Evolutionary conservation across 1,284 basidiomycete species (phyloP).

Genomic region (Austroboletus olivaceoglutinosus): DNA sequence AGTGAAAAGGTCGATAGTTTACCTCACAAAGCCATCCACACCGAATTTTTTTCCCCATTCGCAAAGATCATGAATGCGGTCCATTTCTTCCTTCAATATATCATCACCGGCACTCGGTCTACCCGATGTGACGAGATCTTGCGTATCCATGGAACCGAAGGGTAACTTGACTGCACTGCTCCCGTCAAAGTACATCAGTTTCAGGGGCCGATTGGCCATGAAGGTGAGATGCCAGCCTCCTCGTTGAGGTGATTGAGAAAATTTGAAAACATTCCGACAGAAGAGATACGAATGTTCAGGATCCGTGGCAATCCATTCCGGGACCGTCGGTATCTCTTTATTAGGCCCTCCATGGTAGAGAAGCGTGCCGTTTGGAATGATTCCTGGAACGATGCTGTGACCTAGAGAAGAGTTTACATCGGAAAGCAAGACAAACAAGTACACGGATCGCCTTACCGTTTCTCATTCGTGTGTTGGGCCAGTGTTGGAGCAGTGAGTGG

Average conservation of each 20-base stretch:
- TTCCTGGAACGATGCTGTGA: constrained; percentile 44
- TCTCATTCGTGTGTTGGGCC: constrained; percentile 50
- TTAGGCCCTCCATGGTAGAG: constrained; percentile 39
- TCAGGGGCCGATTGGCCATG: constrained; percentile 36
- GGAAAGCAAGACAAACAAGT: neutral
- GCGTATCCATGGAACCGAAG: constrained; percentile 41
- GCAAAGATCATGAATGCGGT: constrained; percentile 36
- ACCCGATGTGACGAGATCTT: constrained; percentile 43
- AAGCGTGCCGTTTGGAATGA: constrained; percentile 40
- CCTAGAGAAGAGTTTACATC: constrained; percentile 18
- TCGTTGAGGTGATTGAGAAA: neutral
- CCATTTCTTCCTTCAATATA: constrained; percentile 21
- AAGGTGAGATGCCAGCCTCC: constrained; percentile 42
- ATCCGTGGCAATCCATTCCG: constrained; percentile 44
- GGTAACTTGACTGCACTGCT: constrained; percentile 38
- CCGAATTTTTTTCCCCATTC: constrained; percentile 35
- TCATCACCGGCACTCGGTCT: constrained; percentile 12
- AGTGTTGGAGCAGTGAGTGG: constrained; percentile 41
- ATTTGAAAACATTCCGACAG: constrained; percentile 16
- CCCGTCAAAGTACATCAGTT: constrained; percentile 46
- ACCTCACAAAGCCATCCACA: constrained; percentile 42
- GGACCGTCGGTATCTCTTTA: constrained; percentile 29
- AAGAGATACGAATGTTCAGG: constrained; percentile 45
- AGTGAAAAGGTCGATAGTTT: neutral
- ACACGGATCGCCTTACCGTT: constrained; percentile 35